Base-by-base conservation (phyloP, 2,329 filamentous ascomycete genomes). In the Fusarium graminum region DNA sequence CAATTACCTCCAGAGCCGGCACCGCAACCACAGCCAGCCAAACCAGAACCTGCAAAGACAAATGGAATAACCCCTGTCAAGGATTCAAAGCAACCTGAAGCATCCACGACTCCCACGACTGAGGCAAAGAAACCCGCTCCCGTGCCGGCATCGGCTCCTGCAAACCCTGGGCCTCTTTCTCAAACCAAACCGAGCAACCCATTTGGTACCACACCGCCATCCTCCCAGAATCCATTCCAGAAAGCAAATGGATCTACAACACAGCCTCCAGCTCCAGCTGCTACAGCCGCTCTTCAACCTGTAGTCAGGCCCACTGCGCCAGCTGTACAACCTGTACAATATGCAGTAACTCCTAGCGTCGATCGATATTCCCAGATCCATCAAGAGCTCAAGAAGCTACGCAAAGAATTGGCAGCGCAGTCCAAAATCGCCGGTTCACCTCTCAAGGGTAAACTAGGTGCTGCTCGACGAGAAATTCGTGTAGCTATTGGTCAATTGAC, bases 401-500 rank as follows among this genome's bases (percentile, higher is more conserved):
- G 94, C 17, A 94, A 86, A 59, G 82, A 84, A 34, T 78, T 88
- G 10, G 82, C 89, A 68, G 82, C 82, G 6, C 87, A 88, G 70
- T 79, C 81, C 22, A 86, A 89, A 58, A 56, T 74, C 14, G 67
- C 75, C 71, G 75, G 66, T 3, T 81, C 80, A 6, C 77, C 73
- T 3, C 78, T 93, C 28, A 92, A 92, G 76, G 82, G 83, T 50
- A 84, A 86, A 34, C 84, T 92, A 74, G 90, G 91, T 32, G 86
- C 92, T 53, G 88, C 92, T 82, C 85, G 92, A 39, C 83, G 92
- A 59, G 85, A 89, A 40, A 88, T 95, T 52, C 85, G 86, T 38
- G 91, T 90, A 71, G 88, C 85, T 17, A 85, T 94, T 53, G 92
- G 92, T 8, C 92, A 95, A 74, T 79, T 93, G 28, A 90, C 88